Evolutionary conservation across 805 yeast species (phyloP), one percentile per base, ranked within the genome.

Genomic region (Barnettozyma siamensis): DNA sequence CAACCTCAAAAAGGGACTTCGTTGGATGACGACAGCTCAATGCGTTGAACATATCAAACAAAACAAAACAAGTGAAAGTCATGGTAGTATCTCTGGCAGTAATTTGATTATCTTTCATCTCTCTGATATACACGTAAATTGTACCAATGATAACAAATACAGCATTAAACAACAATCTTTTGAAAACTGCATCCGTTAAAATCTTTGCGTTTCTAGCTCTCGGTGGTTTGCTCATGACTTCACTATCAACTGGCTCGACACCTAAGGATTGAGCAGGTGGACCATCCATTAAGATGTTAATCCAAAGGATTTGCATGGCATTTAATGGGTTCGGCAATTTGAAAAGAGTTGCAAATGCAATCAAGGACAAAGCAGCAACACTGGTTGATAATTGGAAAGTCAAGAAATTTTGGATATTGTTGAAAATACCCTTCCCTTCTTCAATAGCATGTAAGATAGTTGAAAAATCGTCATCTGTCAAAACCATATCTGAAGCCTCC

Each of bases 201-300:
- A 93, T 93, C 55, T 81, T 81, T 47, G 91, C 98, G 42, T 76
- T 71, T 59, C 97, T 80, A 39, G 79, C 74, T 65, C 99, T 80
- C 40, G 99, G 99, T n/a, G 98, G 97, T 59, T 83, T 85, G 48
- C 75, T 78, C 97, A 91, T 89, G 30, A 91, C 96, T 60, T 84
- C 95, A 47, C 84, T 88, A 58, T 91, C 98, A 12, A 91, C 98
- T 1, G 96, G 95, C 65, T 91, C 99, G 26, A 93, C 98, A 44
- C 99, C 99, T 33, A 91, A 69, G 0, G 95, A 85, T 66, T 91
- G 99, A 2, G 98, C 98, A 4, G 99, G 99, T 10, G 99, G 99
- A 1, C 99, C 99, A 66, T 91, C 99, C 99, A 91, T 91, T 43
- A 91, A 72, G 48, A 91, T 93, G 61, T 91, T 91, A 60, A 91